A percentile compares a stretch with the other conserved stretches of the same genome.
phyloP scores from a whole-genome alignment of 108 stramenopile species.

The Epipyxis sp. region DNA sequence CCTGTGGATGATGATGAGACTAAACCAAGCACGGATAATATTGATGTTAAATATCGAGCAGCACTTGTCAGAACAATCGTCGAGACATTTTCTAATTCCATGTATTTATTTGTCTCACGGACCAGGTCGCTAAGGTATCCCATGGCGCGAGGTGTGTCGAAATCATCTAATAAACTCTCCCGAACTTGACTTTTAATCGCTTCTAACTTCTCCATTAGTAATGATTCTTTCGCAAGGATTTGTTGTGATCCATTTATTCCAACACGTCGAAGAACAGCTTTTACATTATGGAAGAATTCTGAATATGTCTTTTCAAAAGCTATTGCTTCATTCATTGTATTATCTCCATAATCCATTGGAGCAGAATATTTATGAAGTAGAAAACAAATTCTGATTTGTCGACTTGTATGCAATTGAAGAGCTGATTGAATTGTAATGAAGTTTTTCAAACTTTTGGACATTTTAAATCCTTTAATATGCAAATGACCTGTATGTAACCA shows the following conservation, averaged over 20 bases:
- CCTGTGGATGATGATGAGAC: slow-evolving; percentile 41
- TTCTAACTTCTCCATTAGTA: slow-evolving; percentile 16
- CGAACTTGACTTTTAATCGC: slow-evolving; percentile 54
- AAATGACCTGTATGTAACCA: slow-evolving; percentile 94
- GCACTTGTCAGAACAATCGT: slow-evolving; percentile 62
- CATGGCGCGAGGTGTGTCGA: slow-evolving; percentile 83
- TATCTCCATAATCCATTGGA: slow-evolving; percentile 90
- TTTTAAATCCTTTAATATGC: slow-evolving; percentile 86
- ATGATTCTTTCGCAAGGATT: slow-evolving; percentile 25
- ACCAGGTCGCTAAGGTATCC: slow-evolving; percentile 68
- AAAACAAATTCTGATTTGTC: slow-evolving; percentile 79
- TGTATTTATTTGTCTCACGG: slow-evolving; percentile 71
- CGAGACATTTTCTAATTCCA: slow-evolving; percentile 33
- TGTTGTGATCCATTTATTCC: not conserved
- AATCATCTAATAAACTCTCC: slow-evolving; percentile 79
- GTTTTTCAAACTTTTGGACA: slow-evolving; percentile 96
- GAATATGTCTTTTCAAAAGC: slow-evolving; percentile 78
- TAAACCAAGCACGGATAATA: slow-evolving; percentile 80
- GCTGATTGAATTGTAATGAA: slow-evolving; percentile 76
- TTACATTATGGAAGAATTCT: slow-evolving; percentile 86
- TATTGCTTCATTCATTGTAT: slow-evolving; percentile 87
- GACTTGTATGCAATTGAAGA: not conserved
- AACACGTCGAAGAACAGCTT: slow-evolving; percentile 70
- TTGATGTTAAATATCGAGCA: slow-evolving; percentile 78
- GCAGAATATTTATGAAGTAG: slow-evolving; percentile 84